Percentiles rank a stretch among this genome's conserved stretches.
Evolutionary conservation across 768 basidiomycete genomes (phyloP).

Genomic region (Pleurotus ostreatus): DNA sequence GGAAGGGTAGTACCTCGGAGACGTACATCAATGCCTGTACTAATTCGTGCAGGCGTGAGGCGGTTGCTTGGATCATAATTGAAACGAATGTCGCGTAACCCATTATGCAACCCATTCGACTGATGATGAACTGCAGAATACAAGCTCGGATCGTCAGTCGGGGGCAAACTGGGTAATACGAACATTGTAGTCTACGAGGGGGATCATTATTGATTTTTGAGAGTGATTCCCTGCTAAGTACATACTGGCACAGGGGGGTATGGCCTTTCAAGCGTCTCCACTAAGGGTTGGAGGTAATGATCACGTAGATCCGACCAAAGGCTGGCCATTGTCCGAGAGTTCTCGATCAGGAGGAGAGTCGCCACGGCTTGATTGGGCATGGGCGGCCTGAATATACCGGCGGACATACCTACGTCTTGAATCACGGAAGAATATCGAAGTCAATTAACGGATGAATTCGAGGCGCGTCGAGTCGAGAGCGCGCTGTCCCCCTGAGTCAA

Average conservation of each 20-base stretch:
- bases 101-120: conserved; percentile 34
- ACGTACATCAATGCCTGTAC: conserved; percentile 42
- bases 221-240: conserved; percentile 6
- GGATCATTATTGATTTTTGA: neutral
- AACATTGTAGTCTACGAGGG: conserved; percentile 34
- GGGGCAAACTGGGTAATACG: conserved; percentile 39
- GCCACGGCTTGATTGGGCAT: conserved; percentile 27
- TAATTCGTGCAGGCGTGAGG: conserved; percentile 39
- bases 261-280: conserved; percentile 34
- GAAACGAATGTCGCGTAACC: conserved; percentile 38
- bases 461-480: neutral
- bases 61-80: conserved; percentile 37
- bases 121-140: conserved; percentile 30
- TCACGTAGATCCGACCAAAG: conserved; percentile 49
- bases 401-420: conserved; percentile 8
- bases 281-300: conserved; percentile 38
- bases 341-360: conserved; percentile 51
- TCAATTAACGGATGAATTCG: conserved; percentile 18
- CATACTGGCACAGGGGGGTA: conserved; percentile 39
- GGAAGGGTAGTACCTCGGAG: neutral
- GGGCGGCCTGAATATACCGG: conserved; percentile 16
- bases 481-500: conserved; percentile 3
- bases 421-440: conserved; percentile 3
- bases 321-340: conserved; percentile 39
- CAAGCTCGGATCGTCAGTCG: conserved; percentile 26